These are phyloP conservation scores for Saccharomyces hybrid DNA, from an alignment of 1,139 yeast species.

Conservation along the genomic window DNA sequence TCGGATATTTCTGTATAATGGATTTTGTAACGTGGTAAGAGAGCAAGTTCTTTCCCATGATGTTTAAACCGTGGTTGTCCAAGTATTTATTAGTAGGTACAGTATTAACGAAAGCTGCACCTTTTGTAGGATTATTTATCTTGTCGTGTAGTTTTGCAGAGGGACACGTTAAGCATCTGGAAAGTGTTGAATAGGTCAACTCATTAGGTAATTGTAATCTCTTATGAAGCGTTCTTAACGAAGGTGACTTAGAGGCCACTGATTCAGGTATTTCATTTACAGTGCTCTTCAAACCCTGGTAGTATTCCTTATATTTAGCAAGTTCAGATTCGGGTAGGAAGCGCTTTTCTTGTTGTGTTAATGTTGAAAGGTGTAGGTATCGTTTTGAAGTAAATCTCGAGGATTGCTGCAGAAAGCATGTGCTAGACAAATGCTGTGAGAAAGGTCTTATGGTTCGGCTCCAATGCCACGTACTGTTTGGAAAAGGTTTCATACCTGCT, in stretches of 20 bases:
- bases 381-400: neutral
- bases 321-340: slow-evolving; percentile 11
- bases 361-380: neutral
- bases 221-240: slow-evolving; percentile 70
- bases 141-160: slow-evolving; percentile 31
- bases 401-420: neutral
- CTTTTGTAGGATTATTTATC: slow-evolving; percentile 9
- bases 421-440: neutral
- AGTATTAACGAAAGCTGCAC: slow-evolving; percentile 16
- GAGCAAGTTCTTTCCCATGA: slow-evolving; percentile 71
- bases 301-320: slow-evolving; percentile 21
- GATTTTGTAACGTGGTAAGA: slow-evolving; percentile 71
- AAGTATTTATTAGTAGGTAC: slow-evolving; percentile 42
- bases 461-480: neutral
- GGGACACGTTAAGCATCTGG: slow-evolving; percentile 65
- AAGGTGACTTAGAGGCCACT: slow-evolving; percentile 52
- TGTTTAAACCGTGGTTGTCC: slow-evolving; percentile 72
- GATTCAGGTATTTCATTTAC: slow-evolving; percentile 35
- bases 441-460: neutral
- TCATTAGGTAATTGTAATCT: slow-evolving; percentile 55
- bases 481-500: neutral
- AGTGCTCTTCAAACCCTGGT: slow-evolving; percentile 15
- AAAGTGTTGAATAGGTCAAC: slow-evolving; percentile 59
- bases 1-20: slow-evolving; percentile 69
- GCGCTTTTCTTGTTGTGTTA: neutral